phyloP scores from a whole-genome alignment of 2,329 filamentous ascomycete genomes.

The Microascus cirrosus region DNA sequence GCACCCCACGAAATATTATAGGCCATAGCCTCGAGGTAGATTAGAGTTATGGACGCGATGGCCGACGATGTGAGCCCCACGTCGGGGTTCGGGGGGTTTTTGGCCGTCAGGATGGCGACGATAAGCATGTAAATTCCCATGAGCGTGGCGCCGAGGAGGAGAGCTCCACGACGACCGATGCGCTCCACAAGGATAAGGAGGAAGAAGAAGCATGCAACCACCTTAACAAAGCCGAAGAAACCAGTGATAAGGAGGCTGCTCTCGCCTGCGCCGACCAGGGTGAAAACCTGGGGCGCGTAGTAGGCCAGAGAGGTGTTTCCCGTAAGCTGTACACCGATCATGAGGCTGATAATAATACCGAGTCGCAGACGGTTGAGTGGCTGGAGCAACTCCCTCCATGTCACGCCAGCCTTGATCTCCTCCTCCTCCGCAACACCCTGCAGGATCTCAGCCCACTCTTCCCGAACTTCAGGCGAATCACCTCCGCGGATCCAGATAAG shows the following conservation, averaged over 20 bases:
- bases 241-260: conserved; percentile 36
- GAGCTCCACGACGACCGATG: conserved; percentile 33
- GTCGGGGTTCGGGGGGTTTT: conserved; percentile 23
- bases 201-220: conserved; percentile 32
- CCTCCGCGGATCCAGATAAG: conserved; percentile 41
- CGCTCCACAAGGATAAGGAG: conserved; percentile 36
- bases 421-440: conserved; percentile 34
- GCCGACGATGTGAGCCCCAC: conserved; percentile 22
- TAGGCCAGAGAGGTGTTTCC: conserved; percentile 40
- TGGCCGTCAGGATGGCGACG: conserved; percentile 33
- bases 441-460: conserved; percentile 29
- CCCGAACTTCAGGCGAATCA: conserved; percentile 20
- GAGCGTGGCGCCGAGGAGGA: conserved; percentile 34
- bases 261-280: conserved; percentile 32
- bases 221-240: conserved; percentile 41
- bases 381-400: conserved; percentile 31
- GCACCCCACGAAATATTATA: conserved; percentile 43
- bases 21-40: conserved; percentile 37
- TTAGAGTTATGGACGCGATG: conserved; percentile 36
- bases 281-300: conserved; percentile 40
- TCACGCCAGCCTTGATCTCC: conserved; percentile 29
- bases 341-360: conserved; percentile 33
- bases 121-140: conserved; percentile 43
- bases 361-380: conserved; percentile 35
- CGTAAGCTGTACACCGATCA: conserved; percentile 28